Percentiles rank a stretch among this genome's conserved stretches.
Conservation (phyloP, 225 moss, liverwort and hornwort genomes). For the Marchantia polymorpha region DNA sequence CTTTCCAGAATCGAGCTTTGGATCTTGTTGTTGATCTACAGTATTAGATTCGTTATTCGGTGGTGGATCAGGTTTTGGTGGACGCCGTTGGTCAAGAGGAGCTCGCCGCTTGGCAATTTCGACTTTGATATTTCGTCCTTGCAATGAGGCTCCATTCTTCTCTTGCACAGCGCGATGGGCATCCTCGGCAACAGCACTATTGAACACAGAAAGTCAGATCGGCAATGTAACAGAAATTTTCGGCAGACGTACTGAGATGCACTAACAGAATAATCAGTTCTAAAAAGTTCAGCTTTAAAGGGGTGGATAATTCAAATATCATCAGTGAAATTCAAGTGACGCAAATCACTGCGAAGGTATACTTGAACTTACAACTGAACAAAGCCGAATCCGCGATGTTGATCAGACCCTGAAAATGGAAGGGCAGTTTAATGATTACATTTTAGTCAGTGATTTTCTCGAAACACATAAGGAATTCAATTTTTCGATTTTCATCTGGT, state of each 20-base stretch:
- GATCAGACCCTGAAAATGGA: conserved; percentile 56
- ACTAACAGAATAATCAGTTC: no score
- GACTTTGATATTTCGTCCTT: conserved; percentile 93
- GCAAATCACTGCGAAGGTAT: background rate
- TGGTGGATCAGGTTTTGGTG: conserved; percentile 35
- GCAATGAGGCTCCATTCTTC: conserved; percentile 70
- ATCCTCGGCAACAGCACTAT: conserved; percentile 90
- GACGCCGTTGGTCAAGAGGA: conserved; percentile 71
- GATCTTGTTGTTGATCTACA: conserved; percentile 16
- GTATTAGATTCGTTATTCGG: conserved; percentile 5
- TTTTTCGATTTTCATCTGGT: background rate
- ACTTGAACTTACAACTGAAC: conserved; percentile 77
- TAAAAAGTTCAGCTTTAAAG: no score
- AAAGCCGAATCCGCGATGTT: conserved; percentile 88
- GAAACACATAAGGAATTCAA: no score
- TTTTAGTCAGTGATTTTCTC: no score
- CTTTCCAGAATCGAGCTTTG: conserved; percentile 20
- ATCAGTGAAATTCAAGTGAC: no score
- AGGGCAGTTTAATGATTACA: no score
- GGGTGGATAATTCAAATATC: no score
- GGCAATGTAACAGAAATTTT: no score
- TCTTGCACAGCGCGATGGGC: conserved; percentile 73
- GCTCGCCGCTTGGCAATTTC: conserved; percentile 92
- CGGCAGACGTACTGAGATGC: no score
- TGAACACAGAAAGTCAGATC: background rate